These are phyloP conservation scores for Senna tora DNA, from an alignment of 306 rosid species.

Conservation along the genomic window DNA sequence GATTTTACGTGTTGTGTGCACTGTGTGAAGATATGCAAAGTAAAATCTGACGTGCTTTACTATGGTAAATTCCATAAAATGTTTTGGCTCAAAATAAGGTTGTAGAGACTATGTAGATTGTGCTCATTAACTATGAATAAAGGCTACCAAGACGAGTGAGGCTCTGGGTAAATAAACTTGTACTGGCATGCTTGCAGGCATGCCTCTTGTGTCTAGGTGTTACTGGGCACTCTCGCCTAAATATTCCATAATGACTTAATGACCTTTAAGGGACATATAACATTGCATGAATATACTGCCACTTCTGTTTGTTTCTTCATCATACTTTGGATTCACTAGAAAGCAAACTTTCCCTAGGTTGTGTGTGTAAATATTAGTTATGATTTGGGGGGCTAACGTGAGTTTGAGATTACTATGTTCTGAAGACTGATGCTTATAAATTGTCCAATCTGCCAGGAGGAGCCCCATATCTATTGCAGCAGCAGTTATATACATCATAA, in stretches of 20 bases:
- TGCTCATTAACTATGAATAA: not conserved
- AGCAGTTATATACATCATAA: slow-evolving; percentile 92
- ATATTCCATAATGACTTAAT: not conserved
- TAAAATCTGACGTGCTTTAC: not conserved
- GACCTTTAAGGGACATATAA: not conserved
- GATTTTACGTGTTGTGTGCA: not conserved
- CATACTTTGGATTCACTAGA: not conserved
- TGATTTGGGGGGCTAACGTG: not conserved
- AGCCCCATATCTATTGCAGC: slow-evolving; percentile 99
- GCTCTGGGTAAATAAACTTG: not conserved
- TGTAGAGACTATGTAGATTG: not conserved
- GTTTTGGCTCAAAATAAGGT: not conserved
- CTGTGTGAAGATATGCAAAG: not conserved
- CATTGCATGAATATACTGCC: not conserved
- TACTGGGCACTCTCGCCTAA: not conserved
- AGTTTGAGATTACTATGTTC: not conserved
- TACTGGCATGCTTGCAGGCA: not conserved
- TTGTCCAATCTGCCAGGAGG: slow-evolving; percentile 66
- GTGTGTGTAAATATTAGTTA: not conserved
- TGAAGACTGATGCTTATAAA: slow-evolving; percentile 23
- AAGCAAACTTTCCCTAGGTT: not conserved
- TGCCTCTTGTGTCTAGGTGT: not conserved
- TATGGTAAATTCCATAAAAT: not conserved
- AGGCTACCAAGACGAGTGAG: not conserved
- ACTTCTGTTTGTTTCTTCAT: not conserved